Evolutionary conservation across 495 filamentous ascomycete species (phyloP).

Genomic region (Penicillium bialowiezense): DNA sequence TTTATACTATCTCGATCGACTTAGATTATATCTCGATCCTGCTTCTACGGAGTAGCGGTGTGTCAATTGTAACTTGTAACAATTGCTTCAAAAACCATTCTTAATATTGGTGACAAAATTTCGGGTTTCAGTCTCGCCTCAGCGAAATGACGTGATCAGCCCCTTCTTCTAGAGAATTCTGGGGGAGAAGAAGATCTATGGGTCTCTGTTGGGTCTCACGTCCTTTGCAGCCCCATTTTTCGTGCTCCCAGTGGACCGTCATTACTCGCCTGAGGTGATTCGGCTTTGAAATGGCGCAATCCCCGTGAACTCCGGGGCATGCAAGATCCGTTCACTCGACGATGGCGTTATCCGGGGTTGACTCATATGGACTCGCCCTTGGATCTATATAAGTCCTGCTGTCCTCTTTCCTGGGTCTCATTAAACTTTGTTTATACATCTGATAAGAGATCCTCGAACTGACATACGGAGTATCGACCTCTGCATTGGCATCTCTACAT

Average conservation of each 20-base stretch:
- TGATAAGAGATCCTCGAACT: too few relatives aligned
- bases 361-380: conserved; percentile 13
- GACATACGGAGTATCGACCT: background rate
- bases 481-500: background rate
- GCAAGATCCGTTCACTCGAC: conserved; percentile 10
- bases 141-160: conserved; percentile 26
- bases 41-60: too few relatives aligned
- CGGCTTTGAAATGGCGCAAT: conserved; percentile 33
- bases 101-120: too few relatives aligned
- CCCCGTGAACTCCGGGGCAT: conserved; percentile 16
- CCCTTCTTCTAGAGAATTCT: conserved; percentile 1
- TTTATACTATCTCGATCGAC: background rate
- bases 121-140: conserved; percentile 21
- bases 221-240: conserved; percentile 4
- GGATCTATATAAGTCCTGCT: too few relatives aligned
- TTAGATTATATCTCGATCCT: too few relatives aligned
- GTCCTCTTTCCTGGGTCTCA: too few relatives aligned
- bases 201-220: background rate
- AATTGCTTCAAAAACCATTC: too few relatives aligned
- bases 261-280: conserved; percentile 22
- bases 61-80: too few relatives aligned
- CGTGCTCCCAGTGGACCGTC: background rate
- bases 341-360: conserved; percentile 16
- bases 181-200: conserved; percentile 1
- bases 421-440: conserved; percentile 14